Percentiles rank a stretch among this genome's conserved stretches.
Evolutionary conservation across 345 rosid species (phyloP).

Genomic region (Syzygium jambos): DNA sequence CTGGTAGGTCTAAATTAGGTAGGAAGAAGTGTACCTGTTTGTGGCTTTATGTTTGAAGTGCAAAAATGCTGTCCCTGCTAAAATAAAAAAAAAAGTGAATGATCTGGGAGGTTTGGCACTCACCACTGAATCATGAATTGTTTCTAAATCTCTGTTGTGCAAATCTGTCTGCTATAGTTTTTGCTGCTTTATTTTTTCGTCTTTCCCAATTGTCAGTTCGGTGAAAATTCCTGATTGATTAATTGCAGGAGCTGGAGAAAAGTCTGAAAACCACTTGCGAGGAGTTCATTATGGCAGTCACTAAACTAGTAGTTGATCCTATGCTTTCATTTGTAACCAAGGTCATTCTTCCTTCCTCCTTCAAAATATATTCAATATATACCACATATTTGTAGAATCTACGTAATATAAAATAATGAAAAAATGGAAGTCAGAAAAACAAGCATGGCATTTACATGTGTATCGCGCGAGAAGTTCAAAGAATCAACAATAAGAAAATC

Average conservation of each 20-base stretch:
- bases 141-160: neutral
- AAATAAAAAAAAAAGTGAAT: neutral
- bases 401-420: neutral
- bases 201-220: neutral
- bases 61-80: neutral
- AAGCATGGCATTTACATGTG: neutral
- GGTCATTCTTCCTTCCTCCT: slow-evolving; percentile 32
- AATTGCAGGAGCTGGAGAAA: slow-evolving; percentile 85
- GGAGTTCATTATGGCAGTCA: slow-evolving; percentile 96
- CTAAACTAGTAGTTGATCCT: slow-evolving; percentile 94
- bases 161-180: neutral
- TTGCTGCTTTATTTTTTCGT: neutral
- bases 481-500: neutral
- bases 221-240: neutral
- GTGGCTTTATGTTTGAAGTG: neutral
- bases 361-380: neutral
- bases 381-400: neutral
- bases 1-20: neutral
- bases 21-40: neutral
- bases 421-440: neutral
- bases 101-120: neutral
- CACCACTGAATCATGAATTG: neutral
- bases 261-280: slow-evolving; percentile 92
- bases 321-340: slow-evolving; percentile 97
- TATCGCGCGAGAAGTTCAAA: neutral